Evolutionary conservation across 2,329 filamentous ascomycete species (phyloP), one percentile per base, ranked within the genome.

Genomic region (Alternaria rosae): DNA sequence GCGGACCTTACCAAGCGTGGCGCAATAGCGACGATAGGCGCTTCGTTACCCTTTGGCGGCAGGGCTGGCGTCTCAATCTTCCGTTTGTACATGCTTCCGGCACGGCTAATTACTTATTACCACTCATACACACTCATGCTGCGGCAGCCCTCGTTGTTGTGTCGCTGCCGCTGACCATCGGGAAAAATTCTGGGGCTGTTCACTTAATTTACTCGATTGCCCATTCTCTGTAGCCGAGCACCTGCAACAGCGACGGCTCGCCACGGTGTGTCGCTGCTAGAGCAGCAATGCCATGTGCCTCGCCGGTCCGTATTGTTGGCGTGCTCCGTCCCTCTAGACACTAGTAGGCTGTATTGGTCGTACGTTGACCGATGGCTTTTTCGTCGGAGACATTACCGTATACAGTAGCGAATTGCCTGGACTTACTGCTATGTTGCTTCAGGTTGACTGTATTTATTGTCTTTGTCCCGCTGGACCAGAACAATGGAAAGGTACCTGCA

Each of bases 71-170:
- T 70, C 70, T 67, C 64, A 66, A 64, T 48, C 41, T 66, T 68
- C 57, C 54, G 56, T 63, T 57, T 65, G 56, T 60, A 60, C 66
- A 57, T 66, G 53, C 64, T 67, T 59, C 68, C 69, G 67, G 67
- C 75, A 76, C 77, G 76, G 75, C 73, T 78, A 77, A 78, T 78
- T 73, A 66, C 57, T 69, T 62, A 66, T 68, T 64, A 68, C 70
- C 64, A 63, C 68, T 66, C 63, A 65, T 66, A 63, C 64, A 68
- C 65, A 60, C 64, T 58, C 66, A 57, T 62, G 44, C 57, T 53
- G 48, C 57, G 28, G 56, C 57, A 28, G 28, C 38, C 60, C 48
- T 56, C 60, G 58, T 58, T 55, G 56, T 15, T 51, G 30, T 63
- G 54, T 62, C 59, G 60, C 66, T 68, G 63, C 65, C 60, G 56